Evolutionary conservation across 2,329 filamentous ascomycete species (phyloP), one percentile per base, ranked within the genome.

Genomic region (Colletotrichum sojae): DNA sequence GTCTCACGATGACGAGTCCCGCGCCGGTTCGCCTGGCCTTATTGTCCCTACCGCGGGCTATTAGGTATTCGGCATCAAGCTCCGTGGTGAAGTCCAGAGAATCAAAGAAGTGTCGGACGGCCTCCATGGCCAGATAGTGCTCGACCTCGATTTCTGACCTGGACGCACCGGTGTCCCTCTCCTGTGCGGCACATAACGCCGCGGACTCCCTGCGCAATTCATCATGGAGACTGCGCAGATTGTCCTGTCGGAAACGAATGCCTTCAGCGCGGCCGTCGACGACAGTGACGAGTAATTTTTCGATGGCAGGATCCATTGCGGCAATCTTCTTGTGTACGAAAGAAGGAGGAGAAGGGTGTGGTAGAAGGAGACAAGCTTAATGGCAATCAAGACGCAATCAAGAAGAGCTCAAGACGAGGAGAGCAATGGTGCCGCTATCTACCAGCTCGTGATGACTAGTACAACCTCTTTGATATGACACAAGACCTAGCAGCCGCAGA

Each of bases 251-350:
- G 67, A 84, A 84, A 66, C 79, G 80, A n/a, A 82, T 71, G 68
- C 83, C 86, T 54, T 81, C 77, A 12, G 80, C 78, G 56, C 83
- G 79, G 27, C 81, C 81, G 57, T 86, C 83, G 10, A 83, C 80
- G 12, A 82, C 79, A 9, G 83, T 81, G 5, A 80, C 79, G 57
- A 79, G 76, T 13, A 85, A 72, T 31, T 63, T 73, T 45, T 69
- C 67, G 15, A 69, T 39, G 18, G 67, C 43, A 45, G 51, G 20
- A 20, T 69, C 31, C 67, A 69, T 69, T 13, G 22, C n/a, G 51
- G 31, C 13, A 3, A 31, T 45, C 12, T 10, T 13, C n/a, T 15
- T 36, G 46, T 12, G 9, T n/a, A 13, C 20, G 16, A 5, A 6
- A 36, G 16, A 36, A n/a, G 5, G 18, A 16, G 27, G 20, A 45